Evolutionary conservation across 2,329 filamentous ascomycete species (phyloP).

Genomic region (Stromatinia cepivora): DNA sequence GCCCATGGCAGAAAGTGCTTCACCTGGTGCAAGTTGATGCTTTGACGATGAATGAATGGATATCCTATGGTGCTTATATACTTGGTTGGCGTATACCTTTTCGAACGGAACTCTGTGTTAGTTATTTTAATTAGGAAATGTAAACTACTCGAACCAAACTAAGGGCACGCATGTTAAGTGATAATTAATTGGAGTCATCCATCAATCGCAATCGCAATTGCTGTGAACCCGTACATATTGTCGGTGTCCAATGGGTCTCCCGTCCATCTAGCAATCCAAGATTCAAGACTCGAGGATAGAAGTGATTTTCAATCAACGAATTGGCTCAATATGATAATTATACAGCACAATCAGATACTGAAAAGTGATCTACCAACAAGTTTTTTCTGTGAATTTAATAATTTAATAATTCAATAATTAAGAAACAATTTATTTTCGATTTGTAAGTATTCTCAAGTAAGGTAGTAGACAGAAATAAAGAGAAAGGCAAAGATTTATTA

Average conservation of each 20-base stretch:
- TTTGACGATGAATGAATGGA: slow-evolving; percentile 38
- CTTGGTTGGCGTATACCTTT: slow-evolving; percentile 11
- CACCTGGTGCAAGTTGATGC: slow-evolving; percentile 43
- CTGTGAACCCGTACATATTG: neutral
- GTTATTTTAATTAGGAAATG: slow-evolving; percentile 16
- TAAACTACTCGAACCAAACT: neutral
- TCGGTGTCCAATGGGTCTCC: neutral
- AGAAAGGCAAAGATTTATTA: slow-evolving; percentile 6
- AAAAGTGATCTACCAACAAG: neutral
- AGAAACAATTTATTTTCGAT: neutral
- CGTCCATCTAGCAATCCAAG: neutral
- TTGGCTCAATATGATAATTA: neutral
- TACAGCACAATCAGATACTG: neutral
- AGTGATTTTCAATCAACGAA: neutral
- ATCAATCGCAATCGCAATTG: neutral
- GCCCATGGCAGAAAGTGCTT: slow-evolving; percentile 52
- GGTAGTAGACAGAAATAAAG: slow-evolving; percentile 1
- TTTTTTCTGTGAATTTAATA: neutral
- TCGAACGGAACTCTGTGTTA: slow-evolving; percentile 19
- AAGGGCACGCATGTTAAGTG: neutral
- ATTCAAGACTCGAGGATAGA: neutral
- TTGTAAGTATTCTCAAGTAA: neutral
- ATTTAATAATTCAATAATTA: neutral
- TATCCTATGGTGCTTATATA: slow-evolving; percentile 15
- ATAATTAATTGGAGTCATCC: neutral